These are phyloP conservation scores for Oxytropis ochrocephala DNA, from an alignment of 306 rosid species.

Conservation along the genomic window DNA sequence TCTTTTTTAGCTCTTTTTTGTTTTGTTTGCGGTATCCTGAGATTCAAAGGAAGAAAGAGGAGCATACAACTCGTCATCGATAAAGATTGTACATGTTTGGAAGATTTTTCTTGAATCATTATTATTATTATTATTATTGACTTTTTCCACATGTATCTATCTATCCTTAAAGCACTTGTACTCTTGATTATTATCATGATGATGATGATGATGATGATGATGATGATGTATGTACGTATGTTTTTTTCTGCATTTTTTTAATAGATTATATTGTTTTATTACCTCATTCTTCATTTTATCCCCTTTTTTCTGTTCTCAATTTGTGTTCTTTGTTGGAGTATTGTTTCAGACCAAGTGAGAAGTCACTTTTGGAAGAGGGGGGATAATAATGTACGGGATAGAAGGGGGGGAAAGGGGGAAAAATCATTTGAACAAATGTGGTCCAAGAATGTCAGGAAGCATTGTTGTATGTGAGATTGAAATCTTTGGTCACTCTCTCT, in stretches of 20 bases:
- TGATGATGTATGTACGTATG: conserved; percentile 25
- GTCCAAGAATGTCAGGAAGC: conserved; percentile 29
- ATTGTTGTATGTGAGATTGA: conserved; percentile 4
- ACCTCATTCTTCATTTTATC: not conserved
- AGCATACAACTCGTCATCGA: conserved; percentile 27
- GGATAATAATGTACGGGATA: conserved; percentile 1
- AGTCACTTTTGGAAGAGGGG: conserved; percentile 8
- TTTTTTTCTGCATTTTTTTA: conserved; percentile 18
- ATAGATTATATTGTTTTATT: conserved; percentile 8
- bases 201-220: conserved; percentile 1
- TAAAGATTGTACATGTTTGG: not conserved
- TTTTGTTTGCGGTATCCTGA: not conserved
- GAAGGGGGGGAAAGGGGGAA: not conserved
- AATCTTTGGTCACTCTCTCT: conserved; percentile 19
- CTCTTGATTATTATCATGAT: not conserved
- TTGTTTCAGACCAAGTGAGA: conserved; percentile 2
- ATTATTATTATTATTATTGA: conserved; percentile 20
- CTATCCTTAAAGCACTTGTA: conserved; percentile 13
- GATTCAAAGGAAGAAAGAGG: conserved; percentile 25
- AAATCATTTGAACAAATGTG: conserved; percentile 15
- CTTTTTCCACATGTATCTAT: conserved; percentile 16
- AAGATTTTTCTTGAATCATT: conserved; percentile 18
- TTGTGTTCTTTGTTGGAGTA: not conserved
- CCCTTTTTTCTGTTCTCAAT: not conserved
- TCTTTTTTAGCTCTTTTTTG: not conserved